Evolutionary conservation across 1,284 basidiomycete genomes (phyloP), one percentile per base, ranked within the genome.

Genomic region (Ceratobasidium sp.): DNA sequence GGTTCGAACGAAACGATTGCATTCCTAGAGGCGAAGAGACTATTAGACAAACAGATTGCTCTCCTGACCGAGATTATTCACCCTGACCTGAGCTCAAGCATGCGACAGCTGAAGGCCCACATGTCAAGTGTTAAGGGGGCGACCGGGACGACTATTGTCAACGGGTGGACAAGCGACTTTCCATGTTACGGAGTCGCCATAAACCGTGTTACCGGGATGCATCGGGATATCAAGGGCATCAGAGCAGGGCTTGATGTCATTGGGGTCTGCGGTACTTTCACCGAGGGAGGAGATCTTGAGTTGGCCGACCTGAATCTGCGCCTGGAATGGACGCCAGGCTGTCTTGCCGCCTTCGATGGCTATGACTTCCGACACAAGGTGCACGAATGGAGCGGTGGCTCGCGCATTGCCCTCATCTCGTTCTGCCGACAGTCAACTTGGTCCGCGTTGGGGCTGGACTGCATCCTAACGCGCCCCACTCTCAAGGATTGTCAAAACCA

Each of bases 191-290:
- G 58, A 8, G 19, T 62, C 5, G 58, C 46, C 2, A 23, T 62
- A 9, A 62, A 62, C 30, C 58, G 58, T 1, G 33, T 27, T 2
- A 62, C 27, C 29, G 25, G 23, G 3, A 7, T 50, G 6, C 58
- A 62, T 21, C 25, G 58, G 33, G 58, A 62, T 25, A 39, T 29
- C 8, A 33, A 19, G 13, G 58, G 58, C 11, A 49, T 62, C n/a
- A 23, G 46, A 11, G 47, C 25, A 5, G 58, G 58, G 19, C n/a
- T 62, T 5, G 58, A 62, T 16, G 19, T 62, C 11, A 62, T 62
- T 23, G 58, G 58, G 27, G 58, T 62, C 7, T 30, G 49, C 1
- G 58, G 58, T 11, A 36, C 44, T 1, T 62, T 62, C 46, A 62
- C 44, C 4, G 1, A 44, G 9, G 46, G 46, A 11, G 46, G 58